These are phyloP conservation scores for Hapsidospora chrysogenum DNA, from an alignment of 495 filamentous ascomycete species.

Conservation along the genomic window DNA sequence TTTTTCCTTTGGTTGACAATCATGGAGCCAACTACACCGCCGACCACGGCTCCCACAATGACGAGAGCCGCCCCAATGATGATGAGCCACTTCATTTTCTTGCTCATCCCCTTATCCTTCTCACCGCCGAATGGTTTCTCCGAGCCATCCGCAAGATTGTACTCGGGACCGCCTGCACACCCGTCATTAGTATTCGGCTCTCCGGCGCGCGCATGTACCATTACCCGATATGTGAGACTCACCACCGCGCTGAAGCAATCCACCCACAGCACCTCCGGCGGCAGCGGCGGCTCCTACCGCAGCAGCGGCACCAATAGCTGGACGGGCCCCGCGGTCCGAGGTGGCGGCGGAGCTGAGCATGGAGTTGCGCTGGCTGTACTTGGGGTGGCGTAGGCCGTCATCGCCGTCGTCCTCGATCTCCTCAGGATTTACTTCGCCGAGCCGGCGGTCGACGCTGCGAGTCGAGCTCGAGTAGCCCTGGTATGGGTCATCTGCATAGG, in stretches of 20 bases:
- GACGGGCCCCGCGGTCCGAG: slow-evolving; percentile 12
- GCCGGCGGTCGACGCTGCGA: slow-evolving; percentile 38
- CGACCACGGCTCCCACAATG: slow-evolving; percentile 53
- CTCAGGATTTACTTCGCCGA: slow-evolving; percentile 53
- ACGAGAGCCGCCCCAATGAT: slow-evolving; percentile 42
- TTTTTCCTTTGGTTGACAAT: slow-evolving; percentile 29
- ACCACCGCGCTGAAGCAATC: too few species aligned
- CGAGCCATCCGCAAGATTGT: too few species aligned
- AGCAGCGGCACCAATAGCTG: slow-evolving; percentile 24
- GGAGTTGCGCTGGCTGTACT: slow-evolving; percentile 25
- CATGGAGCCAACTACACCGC: slow-evolving; percentile 67
- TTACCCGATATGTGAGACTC: too few species aligned
- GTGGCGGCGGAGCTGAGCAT: slow-evolving; percentile 35
- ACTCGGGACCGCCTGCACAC: too few species aligned
- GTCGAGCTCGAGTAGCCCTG: slow-evolving; percentile 23
- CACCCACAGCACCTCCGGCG: slow-evolving; percentile 2
- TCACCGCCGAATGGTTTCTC: too few species aligned
- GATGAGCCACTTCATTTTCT: slow-evolving; percentile 50
- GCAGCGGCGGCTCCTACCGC: slow-evolving; percentile 22
- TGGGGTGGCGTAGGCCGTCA: slow-evolving; percentile 46
- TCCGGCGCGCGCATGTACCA: too few species aligned
- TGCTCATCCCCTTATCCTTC: slow-evolving; percentile 25
- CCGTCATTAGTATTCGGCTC: too few species aligned
- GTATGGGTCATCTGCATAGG: slow-evolving; percentile 25
- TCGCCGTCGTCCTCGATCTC: slow-evolving; percentile 77